Evolutionary conservation across 257 asterid species (phyloP), one percentile per base, ranked within the genome.

Genomic region (Gentiana straminea): DNA sequence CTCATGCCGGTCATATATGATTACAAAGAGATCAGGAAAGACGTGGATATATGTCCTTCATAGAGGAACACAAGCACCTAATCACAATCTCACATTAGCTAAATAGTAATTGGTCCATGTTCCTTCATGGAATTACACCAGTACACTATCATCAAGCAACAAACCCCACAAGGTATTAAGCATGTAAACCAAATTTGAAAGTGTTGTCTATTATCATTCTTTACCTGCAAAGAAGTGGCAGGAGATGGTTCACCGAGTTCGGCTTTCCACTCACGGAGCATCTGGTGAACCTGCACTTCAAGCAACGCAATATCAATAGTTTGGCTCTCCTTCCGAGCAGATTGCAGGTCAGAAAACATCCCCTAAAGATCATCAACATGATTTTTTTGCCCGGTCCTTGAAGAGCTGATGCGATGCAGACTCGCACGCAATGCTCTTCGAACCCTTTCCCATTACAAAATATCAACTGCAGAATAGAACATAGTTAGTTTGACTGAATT

Each of bases 311-410:
- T 90, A 63, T 92, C 98, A 52, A 68, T 63, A 6, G 77, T 48
- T 44, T 97, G 90, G 68, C 98, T 84, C 71, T 92, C 99, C 76
- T 85, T 85, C 87, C 95, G 77, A 9, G 94, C 95, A 50, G 88
- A 81, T 59, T 81, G 95, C 63, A 85, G 88, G 78, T 83, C 83
- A 13, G 74, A 75, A 71, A 92, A 81, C 80, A 92, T 79, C 15
- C 97, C 97, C 77, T 85, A 91, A 52, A 92, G 86, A 85, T 92
- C 99, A 66, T 85, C 99, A 34, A 92, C 95, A 0, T 90, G 97
- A 56, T 24, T 82, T 83, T 78, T 88, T 92, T 0, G 95, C 99
- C 61, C 82, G 79, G 75, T 88, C 97, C 80, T 88, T 92, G 81
- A 88, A 88, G 78, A 84, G 79, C 66, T 83, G 91, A 74, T 91